A percentile compares a stretch with the other conserved stretches of the same genome.
Conservation (phyloP, 139 green algal genomes). For the Chlamydomonas schloesseri region DNA sequence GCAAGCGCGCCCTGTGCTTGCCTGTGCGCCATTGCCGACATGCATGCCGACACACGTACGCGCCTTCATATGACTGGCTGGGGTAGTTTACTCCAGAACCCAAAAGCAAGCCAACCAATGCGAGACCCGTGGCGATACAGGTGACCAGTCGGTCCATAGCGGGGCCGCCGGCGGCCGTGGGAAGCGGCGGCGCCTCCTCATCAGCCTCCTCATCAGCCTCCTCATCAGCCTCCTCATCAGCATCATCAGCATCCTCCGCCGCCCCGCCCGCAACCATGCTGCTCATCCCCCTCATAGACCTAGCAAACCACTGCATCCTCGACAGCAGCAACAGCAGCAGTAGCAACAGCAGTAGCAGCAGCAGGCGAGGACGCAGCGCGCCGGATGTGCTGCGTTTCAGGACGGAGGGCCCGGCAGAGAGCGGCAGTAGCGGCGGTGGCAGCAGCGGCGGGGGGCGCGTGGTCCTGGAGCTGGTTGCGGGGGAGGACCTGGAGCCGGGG, state of each 20-base stretch:
- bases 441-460: not conserved
- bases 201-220: too few species aligned
- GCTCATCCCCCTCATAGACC: slow-evolving; percentile 35
- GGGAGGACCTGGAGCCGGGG: not conserved
- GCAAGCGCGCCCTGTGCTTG: not conserved
- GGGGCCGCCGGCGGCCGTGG: not conserved
- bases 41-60: too few species aligned
- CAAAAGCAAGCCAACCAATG: too few species aligned
- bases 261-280: slow-evolving; percentile 23
- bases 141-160: slow-evolving; percentile 37
- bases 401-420: not conserved
- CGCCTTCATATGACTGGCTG: too few species aligned
- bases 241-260: too few species aligned
- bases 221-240: too few species aligned
- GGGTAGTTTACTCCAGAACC: too few species aligned
- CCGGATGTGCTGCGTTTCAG: too few species aligned
- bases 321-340: not conserved
- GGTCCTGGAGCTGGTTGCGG: slow-evolving; percentile 34
- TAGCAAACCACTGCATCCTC: slow-evolving; percentile 17
- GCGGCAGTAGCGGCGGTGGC: not conserved
- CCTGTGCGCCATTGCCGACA: too few species aligned
- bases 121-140: not conserved
- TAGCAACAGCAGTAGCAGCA: not conserved
- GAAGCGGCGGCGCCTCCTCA: too few species aligned
- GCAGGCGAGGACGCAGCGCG: not conserved